Base-by-base conservation (phyloP, 2,329 filamentous ascomycete species). In the Rhinocladiella mackenziei region DNA sequence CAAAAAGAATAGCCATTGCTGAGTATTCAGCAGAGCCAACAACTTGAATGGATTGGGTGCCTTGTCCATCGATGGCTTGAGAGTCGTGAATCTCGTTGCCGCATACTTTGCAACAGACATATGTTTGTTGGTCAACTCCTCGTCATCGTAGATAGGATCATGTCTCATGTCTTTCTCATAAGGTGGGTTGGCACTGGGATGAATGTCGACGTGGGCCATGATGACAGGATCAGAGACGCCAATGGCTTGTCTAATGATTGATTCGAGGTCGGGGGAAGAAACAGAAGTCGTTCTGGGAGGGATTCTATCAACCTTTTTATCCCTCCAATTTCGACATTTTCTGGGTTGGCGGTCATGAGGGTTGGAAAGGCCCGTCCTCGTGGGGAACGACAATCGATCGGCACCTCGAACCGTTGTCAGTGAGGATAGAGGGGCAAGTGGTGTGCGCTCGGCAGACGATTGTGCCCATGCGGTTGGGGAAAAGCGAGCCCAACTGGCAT, bases 31-130 rank as follows among this genome's bases (percentile, higher is more conserved):
- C 50, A 57, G 38, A 19, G 41, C 40, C 15, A 59, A 26, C 11
- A 55, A 40, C 18, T 28, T 45, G 41, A 59, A 45, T 9, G 56
- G 55, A 25, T 59, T 59, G 3, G 52, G 44, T 3, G 48, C 55
- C 29, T 53, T 54, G 18, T 39, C 48, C 53, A 59, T 53, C 4
- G 56, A 49, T n/a, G 77, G 77, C 53, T 73, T 72, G 35, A 80
- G 64, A 0, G 75, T 72, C 0, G 73, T 64, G 13, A 80, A 43
- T 13, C 77, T 70, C 4, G 77, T 79, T 1, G 67, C 65, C 10
- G 77, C 56, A 56, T 81, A 80, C 45, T 64, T 66, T 11, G 67
- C 65, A 1, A 63, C 57, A 20, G 63, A 56, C 65, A 71, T 69
- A 8, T 45, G 45, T n/a, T 46, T 32, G 33, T 50, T 22, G 15